Evolutionary conservation across 2,329 filamentous ascomycete genomes (phyloP).

Genomic region (Aspergillus novofumigatus): DNA sequence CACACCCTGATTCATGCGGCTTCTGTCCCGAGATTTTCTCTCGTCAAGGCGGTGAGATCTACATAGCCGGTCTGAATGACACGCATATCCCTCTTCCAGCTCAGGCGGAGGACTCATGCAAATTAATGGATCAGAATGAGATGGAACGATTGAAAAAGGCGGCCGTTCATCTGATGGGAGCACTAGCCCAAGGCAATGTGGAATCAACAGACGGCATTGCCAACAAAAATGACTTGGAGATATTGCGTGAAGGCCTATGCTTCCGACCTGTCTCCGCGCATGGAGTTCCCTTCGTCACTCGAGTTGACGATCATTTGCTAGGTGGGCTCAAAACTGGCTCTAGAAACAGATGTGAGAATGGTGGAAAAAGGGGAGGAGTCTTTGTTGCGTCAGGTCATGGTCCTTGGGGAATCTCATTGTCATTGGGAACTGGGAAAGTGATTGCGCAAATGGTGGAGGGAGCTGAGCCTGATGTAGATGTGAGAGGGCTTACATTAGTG

Average conservation of each 20-base stretch:
- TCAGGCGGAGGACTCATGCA: slow-evolving; percentile 39
- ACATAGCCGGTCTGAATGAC: slow-evolving; percentile 68
- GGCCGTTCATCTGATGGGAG: slow-evolving; percentile 32
- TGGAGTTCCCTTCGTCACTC: slow-evolving; percentile 61
- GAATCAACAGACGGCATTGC: slow-evolving; percentile 21
- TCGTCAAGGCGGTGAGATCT: slow-evolving; percentile 63
- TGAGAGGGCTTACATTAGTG: slow-evolving; percentile 48
- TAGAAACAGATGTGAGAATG: slow-evolving; percentile 41
- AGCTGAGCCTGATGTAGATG: slow-evolving; percentile 54
- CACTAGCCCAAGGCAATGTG: slow-evolving; percentile 10
- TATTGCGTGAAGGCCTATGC: slow-evolving; percentile 64
- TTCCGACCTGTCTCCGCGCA: slow-evolving; percentile 66
- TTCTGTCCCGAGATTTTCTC: slow-evolving; percentile 71
- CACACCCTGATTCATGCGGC: slow-evolving; percentile 45
- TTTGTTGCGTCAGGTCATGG: slow-evolving; percentile 70
- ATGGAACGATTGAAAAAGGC: slow-evolving; percentile 29
- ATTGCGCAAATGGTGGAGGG: slow-evolving; percentile 67
- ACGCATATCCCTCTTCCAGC: slow-evolving; percentile 57
- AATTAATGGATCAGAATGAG: slow-evolving; percentile 42
- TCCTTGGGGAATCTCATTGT: slow-evolving; percentile 66
- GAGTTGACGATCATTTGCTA: slow-evolving; percentile 54
- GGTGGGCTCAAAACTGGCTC: slow-evolving; percentile 46
- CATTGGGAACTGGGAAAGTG: slow-evolving; percentile 65
- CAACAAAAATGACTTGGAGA: slow-evolving; percentile 52
- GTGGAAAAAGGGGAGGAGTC: slow-evolving; percentile 50